Conservation (phyloP, 176 grass and related monocot species). For the Carex myosuroides region DNA sequence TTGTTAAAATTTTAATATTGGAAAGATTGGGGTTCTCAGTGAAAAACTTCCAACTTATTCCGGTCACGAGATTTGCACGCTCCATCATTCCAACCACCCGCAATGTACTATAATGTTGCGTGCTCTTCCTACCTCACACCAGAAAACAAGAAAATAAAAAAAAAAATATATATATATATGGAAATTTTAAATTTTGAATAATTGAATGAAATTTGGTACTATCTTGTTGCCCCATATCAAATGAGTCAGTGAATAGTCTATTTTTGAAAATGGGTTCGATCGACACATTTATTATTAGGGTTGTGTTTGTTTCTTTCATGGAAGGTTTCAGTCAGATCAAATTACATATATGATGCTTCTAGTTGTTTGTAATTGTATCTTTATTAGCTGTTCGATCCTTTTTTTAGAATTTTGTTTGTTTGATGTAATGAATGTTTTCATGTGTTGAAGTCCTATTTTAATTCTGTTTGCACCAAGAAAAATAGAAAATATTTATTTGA, state of each 20-base stretch:
- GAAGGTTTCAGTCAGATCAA: background rate
- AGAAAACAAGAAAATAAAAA: background rate
- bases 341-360: background rate
- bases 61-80: constrained; percentile 17
- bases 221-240: constrained; percentile 13
- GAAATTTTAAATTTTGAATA: background rate
- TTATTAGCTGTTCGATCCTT: background rate
- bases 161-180: background rate
- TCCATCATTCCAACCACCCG: constrained; percentile 17
- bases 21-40: background rate
- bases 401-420: background rate
- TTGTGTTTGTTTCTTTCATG: constrained; percentile 4
- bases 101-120: background rate
- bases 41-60: background rate
- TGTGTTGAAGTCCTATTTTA: too few relatives aligned
- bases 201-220: constrained; percentile 11
- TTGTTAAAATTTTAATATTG: background rate
- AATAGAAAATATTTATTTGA: too few relatives aligned
- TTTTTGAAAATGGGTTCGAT: background rate
- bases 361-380: background rate
- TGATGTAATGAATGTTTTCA: background rate
- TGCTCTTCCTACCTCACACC: constrained; percentile 10
- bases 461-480: too few relatives aligned
- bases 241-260: constrained; percentile 20
- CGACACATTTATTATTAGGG: constrained; percentile 1